Base-by-base conservation (phyloP, 2,329 filamentous ascomycete genomes). In the Fonsecaea nubica region DNA sequence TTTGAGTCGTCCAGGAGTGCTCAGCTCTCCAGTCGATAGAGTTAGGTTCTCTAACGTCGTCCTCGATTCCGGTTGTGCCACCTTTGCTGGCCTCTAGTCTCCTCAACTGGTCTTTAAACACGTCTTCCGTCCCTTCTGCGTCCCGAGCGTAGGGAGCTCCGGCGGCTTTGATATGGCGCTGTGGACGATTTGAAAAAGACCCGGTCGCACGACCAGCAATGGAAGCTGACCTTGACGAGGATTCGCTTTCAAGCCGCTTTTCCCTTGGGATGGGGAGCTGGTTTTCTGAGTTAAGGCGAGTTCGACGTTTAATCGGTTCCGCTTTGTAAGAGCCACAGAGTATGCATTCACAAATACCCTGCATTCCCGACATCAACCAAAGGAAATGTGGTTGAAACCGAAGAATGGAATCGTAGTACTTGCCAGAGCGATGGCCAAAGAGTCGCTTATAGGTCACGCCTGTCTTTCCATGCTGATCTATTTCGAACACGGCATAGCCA, bases 11-110 rank as follows among this genome's bases (percentile, higher is more conserved):
- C 48, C 62, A 63, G 8, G 67, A 65, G 54, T 71, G 78, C 52
- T 86, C 83, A 0, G 83, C 80, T 42, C 81, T 77, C 86, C 86
- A 89, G 69, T 89, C 86, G 67, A 86, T 80, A 30, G 84, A 87
- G 15, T 80, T 71, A 0, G 75, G 75, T 65, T 89, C 85, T 8
- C 74, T 70, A 33, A 89, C 82, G 0, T 74, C 63, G 60, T 82
- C 77, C 53, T 85, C 81, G 0, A 86, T 58, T 0, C 63, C 72
- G 0, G 76, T 75, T 3, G 78, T 74, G 18, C 62, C 61, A 35
- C 65, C 69, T 48, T 60, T 62, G 7, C 52, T 33, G 0, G 76
- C 75, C 50, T 82, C 79, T 4, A 88, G 76, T 62, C 81, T 80
- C 68, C 82, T 78, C 7, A 87, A 76, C 0, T 85, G 74, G 25